Base-by-base conservation (phyloP, 2,329 filamentous ascomycete genomes). In the Sarocladiaceae sp. region DNA sequence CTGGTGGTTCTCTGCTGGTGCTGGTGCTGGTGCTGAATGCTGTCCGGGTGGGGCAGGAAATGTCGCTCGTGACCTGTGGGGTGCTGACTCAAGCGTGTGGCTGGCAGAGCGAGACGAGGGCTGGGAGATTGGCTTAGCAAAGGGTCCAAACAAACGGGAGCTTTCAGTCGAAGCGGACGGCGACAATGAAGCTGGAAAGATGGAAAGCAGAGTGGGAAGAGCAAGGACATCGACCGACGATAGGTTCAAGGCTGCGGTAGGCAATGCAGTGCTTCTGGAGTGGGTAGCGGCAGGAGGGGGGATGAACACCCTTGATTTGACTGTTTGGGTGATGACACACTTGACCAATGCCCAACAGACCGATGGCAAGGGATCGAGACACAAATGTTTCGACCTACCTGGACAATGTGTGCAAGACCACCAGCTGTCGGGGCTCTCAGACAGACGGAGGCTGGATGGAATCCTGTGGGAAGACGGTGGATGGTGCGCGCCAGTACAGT, bases 1-100 rank as follows among this genome's bases (percentile, higher is more conserved):
- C 37, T 27, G n/a, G n/a, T n/a, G n/a, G n/a, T n/a, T n/a, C n/a
- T n/a, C n/a, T n/a, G n/a, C n/a, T n/a, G n/a, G n/a, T n/a, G n/a
- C n/a, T n/a, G n/a, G n/a, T n/a, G n/a, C n/a, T n/a, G n/a, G 37
- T 41, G 37, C 23, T 41, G 37, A 24, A 29, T 41, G 40, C 40
- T 43, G 40, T 33, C 27, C 12, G 19, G 19, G 40, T 43, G 40
- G 40, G 40, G 40, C 40, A 3, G 29, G 26, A 43, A 43, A 43
- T 43, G 40, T 43, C 40, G 40, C 40, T 43, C 40, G 40, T 43
- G 40, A 43, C 40, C 40, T 43, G 40, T 43, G 40, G 40, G 40
- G 40, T 43, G 40, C 40, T 43, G 40, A 43, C 40, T 43, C 29
- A 41, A 41, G 37, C 37, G 37, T 41, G 37, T 41, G 37, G 37